Percentiles rank a stretch among this genome's conserved stretches.
Conservation (phyloP, 331 rosid species). For the Rosa hybrid region DNA sequence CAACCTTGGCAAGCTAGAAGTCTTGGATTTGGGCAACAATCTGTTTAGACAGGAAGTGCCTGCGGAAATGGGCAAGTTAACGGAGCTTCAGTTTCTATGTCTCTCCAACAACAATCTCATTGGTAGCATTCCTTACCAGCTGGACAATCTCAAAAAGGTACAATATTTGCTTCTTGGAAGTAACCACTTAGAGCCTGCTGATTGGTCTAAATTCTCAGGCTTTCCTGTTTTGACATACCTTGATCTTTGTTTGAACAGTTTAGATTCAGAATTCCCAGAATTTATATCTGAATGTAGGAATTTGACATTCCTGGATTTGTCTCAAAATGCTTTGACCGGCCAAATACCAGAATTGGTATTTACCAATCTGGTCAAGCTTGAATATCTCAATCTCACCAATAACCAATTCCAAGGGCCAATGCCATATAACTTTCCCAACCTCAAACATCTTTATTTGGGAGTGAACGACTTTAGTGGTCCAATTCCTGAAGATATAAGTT, state of each 20-base stretch:
- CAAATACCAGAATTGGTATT: too few relatives aligned
- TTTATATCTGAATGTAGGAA: constrained; percentile 51
- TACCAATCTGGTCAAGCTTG: too few relatives aligned
- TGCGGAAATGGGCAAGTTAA: background rate
- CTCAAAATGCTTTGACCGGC: too few relatives aligned
- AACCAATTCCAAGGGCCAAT: too few relatives aligned
- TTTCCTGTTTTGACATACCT: constrained; percentile 49
- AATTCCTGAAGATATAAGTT: too few relatives aligned
- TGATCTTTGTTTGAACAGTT: constrained; percentile 20
- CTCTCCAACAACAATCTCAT: background rate
- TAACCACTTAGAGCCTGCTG: constrained; percentile 19
- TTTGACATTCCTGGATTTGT: constrained; percentile 24
- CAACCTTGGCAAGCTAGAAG: constrained; percentile 19
- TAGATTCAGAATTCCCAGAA: constrained; percentile 49
- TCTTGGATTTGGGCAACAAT: constrained; percentile 64
- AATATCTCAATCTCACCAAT: too few relatives aligned
- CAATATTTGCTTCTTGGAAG: constrained; percentile 42
- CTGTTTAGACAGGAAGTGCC: constrained; percentile 14
- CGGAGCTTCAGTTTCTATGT: background rate
- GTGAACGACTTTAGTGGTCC: too few relatives aligned
- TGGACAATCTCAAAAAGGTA: constrained; percentile 50
- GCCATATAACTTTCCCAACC: too few relatives aligned
- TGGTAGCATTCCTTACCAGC: constrained; percentile 38
- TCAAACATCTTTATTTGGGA: too few relatives aligned
- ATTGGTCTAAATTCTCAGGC: constrained; percentile 39